Conservation (phyloP, 1,139 yeast genomes). For the Candida sp. region DNA sequence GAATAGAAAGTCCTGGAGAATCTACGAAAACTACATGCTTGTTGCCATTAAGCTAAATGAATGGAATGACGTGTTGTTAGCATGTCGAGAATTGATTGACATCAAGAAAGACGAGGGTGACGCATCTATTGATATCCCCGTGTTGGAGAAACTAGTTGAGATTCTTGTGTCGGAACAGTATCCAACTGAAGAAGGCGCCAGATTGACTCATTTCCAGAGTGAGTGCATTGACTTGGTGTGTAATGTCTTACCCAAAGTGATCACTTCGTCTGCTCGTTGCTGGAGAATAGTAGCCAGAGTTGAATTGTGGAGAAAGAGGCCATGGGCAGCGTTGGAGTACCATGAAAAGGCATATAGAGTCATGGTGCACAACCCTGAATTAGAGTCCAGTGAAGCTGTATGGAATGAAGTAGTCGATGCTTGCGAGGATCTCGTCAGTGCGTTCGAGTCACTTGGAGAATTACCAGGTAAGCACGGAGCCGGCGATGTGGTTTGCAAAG, state of each 20-base stretch:
- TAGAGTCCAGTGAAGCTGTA: conserved; percentile 60
- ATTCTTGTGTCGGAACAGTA: conserved; percentile 59
- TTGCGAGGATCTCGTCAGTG: conserved; percentile 81
- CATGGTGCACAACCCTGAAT: conserved; percentile 63
- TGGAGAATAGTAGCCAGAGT: conserved; percentile 89
- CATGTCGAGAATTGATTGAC: conserved; percentile 61
- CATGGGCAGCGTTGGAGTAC: conserved; percentile 88
- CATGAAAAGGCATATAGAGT: conserved; percentile 90
- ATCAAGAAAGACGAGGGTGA: conserved; percentile 63
- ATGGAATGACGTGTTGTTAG: conserved; percentile 87
- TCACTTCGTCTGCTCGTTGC: conserved; percentile 71
- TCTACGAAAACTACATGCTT: conserved; percentile 85
- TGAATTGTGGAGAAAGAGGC: conserved; percentile 84
- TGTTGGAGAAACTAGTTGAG: conserved; percentile 76
- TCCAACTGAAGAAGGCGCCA: conserved; percentile 41
- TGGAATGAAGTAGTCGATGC: conserved; percentile 88
- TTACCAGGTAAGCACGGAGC: conserved; percentile 85
- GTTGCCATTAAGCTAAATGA: conserved; percentile 83
- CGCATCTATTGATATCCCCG: conserved; percentile 72
- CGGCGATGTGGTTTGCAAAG: conserved; percentile 84
- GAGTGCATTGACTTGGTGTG: conserved; percentile 75
- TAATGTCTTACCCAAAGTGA: conserved; percentile 65
- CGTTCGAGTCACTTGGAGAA: conserved; percentile 88
- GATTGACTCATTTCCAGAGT: conserved; percentile 62
- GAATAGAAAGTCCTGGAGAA: conserved; percentile 77